Conservation (phyloP, 2,329 filamentous ascomycete species). For the Phaeoacremonium minimum region DNA sequence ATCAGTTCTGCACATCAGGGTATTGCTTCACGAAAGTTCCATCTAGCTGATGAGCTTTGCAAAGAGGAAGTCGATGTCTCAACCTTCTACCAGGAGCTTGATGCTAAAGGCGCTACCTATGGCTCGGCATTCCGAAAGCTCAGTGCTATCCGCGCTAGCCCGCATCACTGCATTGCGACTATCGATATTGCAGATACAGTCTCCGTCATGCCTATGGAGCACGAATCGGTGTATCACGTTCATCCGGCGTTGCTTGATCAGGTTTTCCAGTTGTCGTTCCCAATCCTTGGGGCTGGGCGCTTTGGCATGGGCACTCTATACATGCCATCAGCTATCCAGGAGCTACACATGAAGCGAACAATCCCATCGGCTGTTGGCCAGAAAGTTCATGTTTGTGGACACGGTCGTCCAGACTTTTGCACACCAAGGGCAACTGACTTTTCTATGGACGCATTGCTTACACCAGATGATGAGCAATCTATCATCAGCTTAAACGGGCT, state of each 20-base stretch:
- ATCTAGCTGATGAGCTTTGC: conserved; percentile 4
- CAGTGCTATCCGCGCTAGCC: conserved; percentile 5
- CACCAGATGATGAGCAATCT: conserved; percentile 3
- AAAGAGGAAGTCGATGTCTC: neutral
- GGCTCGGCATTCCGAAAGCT: conserved; percentile 7
- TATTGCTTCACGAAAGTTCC: neutral
- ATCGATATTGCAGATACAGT: conserved; percentile 37
- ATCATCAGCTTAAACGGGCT: conserved; percentile 15
- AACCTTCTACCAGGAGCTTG: conserved; percentile 9
- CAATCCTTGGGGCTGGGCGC: conserved; percentile 26
- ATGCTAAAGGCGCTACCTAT: conserved; percentile 9
- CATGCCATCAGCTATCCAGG: conserved; percentile 17
- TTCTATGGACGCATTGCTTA: conserved; percentile 13
- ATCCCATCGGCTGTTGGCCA: conserved; percentile 1
- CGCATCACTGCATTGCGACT: conserved; percentile 22
- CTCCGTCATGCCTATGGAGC: conserved; percentile 36
- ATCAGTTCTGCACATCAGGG: conserved; percentile 2
- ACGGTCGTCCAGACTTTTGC: conserved; percentile 3
- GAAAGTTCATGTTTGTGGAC: conserved; percentile 5
- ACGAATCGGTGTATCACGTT: conserved; percentile 37
- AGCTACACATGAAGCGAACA: conserved; percentile 10
- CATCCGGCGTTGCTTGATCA: conserved; percentile 43
- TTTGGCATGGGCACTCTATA: conserved; percentile 8
- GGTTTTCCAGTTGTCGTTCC: conserved; percentile 33
- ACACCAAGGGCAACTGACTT: conserved; percentile 10